Conservation (phyloP, 495 filamentous ascomycete genomes). For the Tuber indicum region DNA sequence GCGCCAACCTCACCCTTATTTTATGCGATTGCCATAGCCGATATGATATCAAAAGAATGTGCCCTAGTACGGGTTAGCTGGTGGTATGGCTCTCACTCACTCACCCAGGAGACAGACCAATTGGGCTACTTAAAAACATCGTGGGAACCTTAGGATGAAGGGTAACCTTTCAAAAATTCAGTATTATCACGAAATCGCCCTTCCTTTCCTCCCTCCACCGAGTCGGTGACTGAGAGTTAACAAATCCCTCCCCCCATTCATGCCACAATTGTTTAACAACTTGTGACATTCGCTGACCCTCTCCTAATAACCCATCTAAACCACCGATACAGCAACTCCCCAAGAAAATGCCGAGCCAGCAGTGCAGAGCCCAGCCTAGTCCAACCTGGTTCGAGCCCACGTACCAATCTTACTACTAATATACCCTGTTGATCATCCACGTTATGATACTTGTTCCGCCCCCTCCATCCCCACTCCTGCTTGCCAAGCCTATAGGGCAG, state of each 20-base stretch:
- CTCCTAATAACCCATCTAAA: not conserved
- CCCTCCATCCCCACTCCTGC: not conserved
- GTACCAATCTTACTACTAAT: not conserved
- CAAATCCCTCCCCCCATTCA: not conserved
- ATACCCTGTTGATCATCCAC: not conserved
- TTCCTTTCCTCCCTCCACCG: not conserved
- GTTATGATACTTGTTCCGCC: not conserved
- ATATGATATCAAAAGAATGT: not conserved
- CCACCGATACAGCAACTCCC: not conserved
- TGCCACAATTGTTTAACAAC: not conserved
- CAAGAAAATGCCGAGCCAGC: not conserved
- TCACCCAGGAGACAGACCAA: not conserved
- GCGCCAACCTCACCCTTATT: not conserved
- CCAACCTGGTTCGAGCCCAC: not conserved
- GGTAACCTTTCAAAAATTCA: not conserved
- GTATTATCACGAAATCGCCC: not conserved
- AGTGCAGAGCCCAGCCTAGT: not conserved
- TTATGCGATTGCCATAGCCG: not conserved
- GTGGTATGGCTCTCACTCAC: not conserved
- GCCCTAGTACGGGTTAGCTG: not conserved
- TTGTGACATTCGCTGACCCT: not conserved
- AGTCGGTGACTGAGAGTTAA: not conserved
- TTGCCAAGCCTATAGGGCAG: not conserved
- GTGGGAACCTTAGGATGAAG: not conserved
- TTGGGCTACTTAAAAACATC: conserved; percentile 1